Evolutionary conservation across 2,329 filamentous ascomycete genomes (phyloP), one percentile per base, ranked within the genome.

Genomic region (Penicillium sp.): DNA sequence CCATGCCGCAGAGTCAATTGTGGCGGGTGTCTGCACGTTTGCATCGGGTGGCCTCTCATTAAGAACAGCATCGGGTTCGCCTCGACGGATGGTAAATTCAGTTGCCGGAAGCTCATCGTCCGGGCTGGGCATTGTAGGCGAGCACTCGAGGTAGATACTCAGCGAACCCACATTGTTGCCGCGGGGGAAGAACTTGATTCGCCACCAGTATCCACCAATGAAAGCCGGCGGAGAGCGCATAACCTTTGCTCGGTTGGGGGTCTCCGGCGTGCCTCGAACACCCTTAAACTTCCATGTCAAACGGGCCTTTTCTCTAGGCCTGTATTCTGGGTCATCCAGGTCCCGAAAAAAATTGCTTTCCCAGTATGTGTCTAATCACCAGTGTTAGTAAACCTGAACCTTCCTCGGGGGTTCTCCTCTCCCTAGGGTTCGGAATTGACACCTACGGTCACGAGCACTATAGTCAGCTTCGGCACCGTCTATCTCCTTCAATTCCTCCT

Each of bases 101-200:
- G 69, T 71, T 45, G 75, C 72, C 1, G 68, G 68, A 14, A 75
- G 29, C 8, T 65, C 65, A 33, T 73, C 70, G n/a, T 76, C 75
- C 2, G 67, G 62, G 27, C 63, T 56, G 8, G 76, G 75, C 54
- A 75, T 68, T 12, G 82, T 79, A 18, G 75, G 78, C n/a, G 83
- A 80, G 65, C 83, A 85, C 66, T 86, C 84, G 33, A 87, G 72
- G 61, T 86, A 87, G 23, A 85, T 76, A 60, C 83, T 85, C 50
- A 86, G 67, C 29, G 82, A 82, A 37, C 81, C 78, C 2, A 81
- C 79, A 59, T 82, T 80, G 63, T 86, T 85, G 20, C 85, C 85
- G 43, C 79, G 79, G 2, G 85, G 85, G 61, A 84, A 86, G 66
- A 86, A 83, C 68, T 87, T 87, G 73, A 87, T 82, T 53, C 81